Percentiles rank a stretch among this genome's conserved stretches.
These are phyloP conservation scores for Ligustrum vulgare DNA, from an alignment of 257 asterid genomes.

Conservation along the genomic window DNA sequence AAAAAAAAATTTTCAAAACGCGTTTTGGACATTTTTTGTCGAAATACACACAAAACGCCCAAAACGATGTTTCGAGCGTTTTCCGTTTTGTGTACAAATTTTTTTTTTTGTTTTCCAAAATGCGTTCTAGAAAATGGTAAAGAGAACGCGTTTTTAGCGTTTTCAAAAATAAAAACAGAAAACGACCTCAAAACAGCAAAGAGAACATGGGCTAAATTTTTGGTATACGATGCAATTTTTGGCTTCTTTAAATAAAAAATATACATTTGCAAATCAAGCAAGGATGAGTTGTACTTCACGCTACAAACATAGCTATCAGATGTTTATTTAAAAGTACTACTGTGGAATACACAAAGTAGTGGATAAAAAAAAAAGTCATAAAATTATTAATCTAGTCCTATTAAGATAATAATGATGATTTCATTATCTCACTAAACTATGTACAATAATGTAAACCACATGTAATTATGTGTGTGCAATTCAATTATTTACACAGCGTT, in stretches of 20 bases:
- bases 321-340: not conserved
- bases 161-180: no score
- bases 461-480: not conserved
- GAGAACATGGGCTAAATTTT: no score
- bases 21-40: no score
- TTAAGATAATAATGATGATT: slow-evolving; percentile 4
- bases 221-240: not conserved
- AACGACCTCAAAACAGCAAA: no score
- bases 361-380: not conserved
- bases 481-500: slow-evolving; percentile 2
- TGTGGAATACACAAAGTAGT: not conserved
- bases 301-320: not conserved
- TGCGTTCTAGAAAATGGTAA: no score
- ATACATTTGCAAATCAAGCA: not conserved
- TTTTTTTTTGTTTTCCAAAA: no score
- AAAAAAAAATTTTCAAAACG: no score
- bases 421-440: not conserved
- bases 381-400: not conserved
- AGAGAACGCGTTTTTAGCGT: no score
- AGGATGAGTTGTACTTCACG: slow-evolving; percentile 17
- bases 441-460: slow-evolving; percentile 15
- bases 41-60: no score
- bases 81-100: no score
- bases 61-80: no score
- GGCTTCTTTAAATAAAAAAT: not conserved